These are phyloP conservation scores for Teunomyces atbi DNA, from an alignment of 805 yeast species.

Conservation along the genomic window DNA sequence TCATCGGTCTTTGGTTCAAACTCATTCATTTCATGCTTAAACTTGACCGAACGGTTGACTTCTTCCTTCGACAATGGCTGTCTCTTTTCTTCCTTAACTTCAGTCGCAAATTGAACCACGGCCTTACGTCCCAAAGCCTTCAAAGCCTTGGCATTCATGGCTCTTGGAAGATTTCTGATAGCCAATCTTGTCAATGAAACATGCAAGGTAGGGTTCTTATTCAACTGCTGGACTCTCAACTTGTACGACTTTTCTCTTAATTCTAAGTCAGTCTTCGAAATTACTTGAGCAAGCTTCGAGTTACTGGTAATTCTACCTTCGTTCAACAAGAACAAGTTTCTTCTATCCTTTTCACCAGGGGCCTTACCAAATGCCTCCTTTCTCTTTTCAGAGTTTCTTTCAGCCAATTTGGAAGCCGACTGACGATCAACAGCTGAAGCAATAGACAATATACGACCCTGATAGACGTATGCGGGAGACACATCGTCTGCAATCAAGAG, in stretches of 20 bases:
- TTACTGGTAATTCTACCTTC: constrained; percentile 88
- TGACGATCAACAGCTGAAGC: constrained; percentile 84
- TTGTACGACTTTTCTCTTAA: constrained; percentile 84
- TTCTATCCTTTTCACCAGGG: constrained; percentile 74
- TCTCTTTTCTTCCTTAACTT: constrained; percentile 70
- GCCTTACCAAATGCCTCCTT: constrained; percentile 77
- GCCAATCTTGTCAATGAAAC: constrained; percentile 94
- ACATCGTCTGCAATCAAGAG: constrained; percentile 90
- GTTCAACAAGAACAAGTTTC: constrained; percentile 81
- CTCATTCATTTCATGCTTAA: constrained; percentile 46
- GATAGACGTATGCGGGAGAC: constrained; percentile 81
- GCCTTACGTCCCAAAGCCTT: constrained; percentile 94
- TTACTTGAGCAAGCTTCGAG: constrained; percentile 70
- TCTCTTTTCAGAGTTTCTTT: constrained; percentile 69
- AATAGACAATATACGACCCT: constrained; percentile 86
- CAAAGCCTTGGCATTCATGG: constrained; percentile 82
- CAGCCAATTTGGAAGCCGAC: constrained; percentile 72
- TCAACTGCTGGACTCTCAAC: constrained; percentile 83
- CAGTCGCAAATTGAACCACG: constrained; percentile 89
- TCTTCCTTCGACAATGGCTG: constrained; percentile 91
- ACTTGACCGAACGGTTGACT: constrained; percentile 70
- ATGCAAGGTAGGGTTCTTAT: constrained; percentile 88
- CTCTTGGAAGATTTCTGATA: constrained; percentile 87
- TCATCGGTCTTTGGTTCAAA: constrained; percentile 19
- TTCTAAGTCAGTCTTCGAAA: constrained; percentile 75